phyloP scores from a whole-genome alignment of 2,329 filamentous ascomycete species.

The Chalaropsis ovoidea region DNA sequence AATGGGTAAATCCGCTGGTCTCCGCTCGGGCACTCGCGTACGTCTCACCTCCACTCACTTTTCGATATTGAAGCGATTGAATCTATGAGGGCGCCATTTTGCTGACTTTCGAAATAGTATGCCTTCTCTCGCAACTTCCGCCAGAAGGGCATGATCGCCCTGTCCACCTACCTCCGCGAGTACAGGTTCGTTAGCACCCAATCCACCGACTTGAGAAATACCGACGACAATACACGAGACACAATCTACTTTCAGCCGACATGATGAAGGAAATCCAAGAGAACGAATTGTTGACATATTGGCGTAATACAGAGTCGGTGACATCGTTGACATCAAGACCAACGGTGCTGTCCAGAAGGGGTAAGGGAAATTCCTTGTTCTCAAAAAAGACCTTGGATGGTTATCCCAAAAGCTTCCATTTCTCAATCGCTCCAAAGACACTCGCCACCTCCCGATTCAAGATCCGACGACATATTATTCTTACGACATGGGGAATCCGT shows the following conservation, averaged over 20 bases:
- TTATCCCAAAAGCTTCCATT: background rate
- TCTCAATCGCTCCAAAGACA: constrained; percentile 14
- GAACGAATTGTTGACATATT: constrained; percentile 19
- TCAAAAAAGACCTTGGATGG: background rate
- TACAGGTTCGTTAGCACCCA: constrained; percentile 55
- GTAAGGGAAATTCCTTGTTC: constrained; percentile 43
- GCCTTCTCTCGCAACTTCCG: constrained; percentile 92
- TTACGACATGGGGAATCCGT: background rate
- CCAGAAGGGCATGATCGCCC: constrained; percentile 84
- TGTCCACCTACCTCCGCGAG: constrained; percentile 88
- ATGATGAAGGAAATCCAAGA: constrained; percentile 22
- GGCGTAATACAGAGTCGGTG: constrained; percentile 62
- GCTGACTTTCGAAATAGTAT: constrained; percentile 44
- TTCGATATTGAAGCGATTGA: constrained; percentile 23
- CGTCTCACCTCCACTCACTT: constrained; percentile 33
- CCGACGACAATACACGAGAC: constrained; percentile 25
- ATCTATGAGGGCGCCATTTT: constrained; percentile 22
- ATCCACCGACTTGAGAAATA: constrained; percentile 18
- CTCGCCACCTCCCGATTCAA: constrained; percentile 11
- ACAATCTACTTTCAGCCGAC: constrained; percentile 25
- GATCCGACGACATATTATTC: background rate
- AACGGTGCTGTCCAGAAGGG: constrained; percentile 99
- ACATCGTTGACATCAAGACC: constrained; percentile 97
- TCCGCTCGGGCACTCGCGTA: constrained; percentile 76
- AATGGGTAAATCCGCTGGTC: constrained; percentile 82